These are phyloP conservation scores for Passalora sequoiae DNA, from an alignment of 2,329 filamentous ascomycete genomes.

Conservation along the genomic window DNA sequence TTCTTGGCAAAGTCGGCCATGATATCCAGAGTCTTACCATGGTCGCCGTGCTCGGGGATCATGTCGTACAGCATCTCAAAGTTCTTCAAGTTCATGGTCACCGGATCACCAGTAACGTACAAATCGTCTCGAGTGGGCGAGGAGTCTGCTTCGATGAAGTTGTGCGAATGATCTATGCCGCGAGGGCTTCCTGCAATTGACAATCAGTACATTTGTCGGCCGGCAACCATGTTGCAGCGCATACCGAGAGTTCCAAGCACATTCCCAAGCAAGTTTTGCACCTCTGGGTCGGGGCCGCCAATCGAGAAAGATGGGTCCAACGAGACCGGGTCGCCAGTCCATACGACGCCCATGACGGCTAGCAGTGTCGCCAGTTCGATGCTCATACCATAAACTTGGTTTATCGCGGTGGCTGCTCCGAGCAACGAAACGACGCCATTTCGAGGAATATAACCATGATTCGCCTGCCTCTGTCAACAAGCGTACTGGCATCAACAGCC, in stretches of 20 bases:
- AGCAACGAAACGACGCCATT: conserved; percentile 19
- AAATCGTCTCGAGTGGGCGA: conserved; percentile 51
- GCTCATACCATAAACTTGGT: conserved; percentile 27
- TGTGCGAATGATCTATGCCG: conserved; percentile 48
- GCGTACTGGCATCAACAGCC: too few species aligned
- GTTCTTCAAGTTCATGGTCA: conserved; percentile 49
- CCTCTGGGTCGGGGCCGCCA: conserved; percentile 22
- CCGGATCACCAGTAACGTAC: conserved; percentile 45
- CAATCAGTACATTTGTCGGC: conserved; percentile 9
- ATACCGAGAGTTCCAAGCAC: conserved; percentile 31
- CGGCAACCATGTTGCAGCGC: conserved; percentile 17
- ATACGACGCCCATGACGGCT: conserved; percentile 30
- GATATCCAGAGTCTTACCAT: conserved; percentile 28
- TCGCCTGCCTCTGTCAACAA: too few species aligned
- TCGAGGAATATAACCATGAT: conserved; percentile 21
- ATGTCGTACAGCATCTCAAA: conserved; percentile 46
- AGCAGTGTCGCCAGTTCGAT: conserved; percentile 30
- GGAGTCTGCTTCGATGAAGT: conserved; percentile 52
- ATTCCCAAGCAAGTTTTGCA: conserved; percentile 42
- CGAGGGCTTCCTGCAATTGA: conserved; percentile 18
- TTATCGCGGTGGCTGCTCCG: conserved; percentile 15
- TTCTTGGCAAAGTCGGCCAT: conserved; percentile 28
- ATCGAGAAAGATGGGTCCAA: conserved; percentile 34
- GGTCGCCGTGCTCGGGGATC: conserved; percentile 18
- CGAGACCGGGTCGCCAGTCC: conserved; percentile 37